phyloP scores from a whole-genome alignment of 176 grass and related monocot genomes.

The Cocos nucifera region DNA sequence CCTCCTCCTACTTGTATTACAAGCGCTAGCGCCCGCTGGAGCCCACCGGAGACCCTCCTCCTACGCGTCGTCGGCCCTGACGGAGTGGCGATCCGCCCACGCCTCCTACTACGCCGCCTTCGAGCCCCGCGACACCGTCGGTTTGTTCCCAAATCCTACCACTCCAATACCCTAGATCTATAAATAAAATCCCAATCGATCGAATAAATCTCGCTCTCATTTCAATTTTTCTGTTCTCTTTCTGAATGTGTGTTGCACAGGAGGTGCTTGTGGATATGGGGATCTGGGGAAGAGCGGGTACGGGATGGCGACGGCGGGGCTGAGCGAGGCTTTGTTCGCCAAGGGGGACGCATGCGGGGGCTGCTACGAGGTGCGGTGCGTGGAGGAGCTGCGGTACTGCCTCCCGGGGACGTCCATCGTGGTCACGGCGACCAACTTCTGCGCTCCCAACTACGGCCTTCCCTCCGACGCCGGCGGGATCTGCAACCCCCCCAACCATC shows the following conservation, averaged over 20 bases:
- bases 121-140: constrained; percentile 85
- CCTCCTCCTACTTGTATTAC: constrained; percentile 20
- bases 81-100: constrained; percentile 82
- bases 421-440: constrained; percentile 95
- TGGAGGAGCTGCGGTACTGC: constrained; percentile 83
- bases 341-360: constrained; percentile 82
- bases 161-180: no score
- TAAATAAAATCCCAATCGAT: no score
- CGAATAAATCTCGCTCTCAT: neutral
- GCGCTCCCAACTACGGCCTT: constrained; percentile 83
- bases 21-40: neutral
- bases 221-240: neutral
- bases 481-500: constrained; percentile 93
- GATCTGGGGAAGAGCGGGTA: constrained; percentile 91
- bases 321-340: constrained; percentile 80
- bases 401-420: constrained; percentile 87
- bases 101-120: constrained; percentile 86
- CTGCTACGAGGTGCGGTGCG: constrained; percentile 94
- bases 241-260: constrained; percentile 27
- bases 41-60: constrained; percentile 44
- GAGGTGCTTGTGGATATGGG: constrained; percentile 88
- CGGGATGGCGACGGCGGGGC: constrained; percentile 84
- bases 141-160: neutral
- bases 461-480: constrained; percentile 68
- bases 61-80: constrained; percentile 54